Conservation (phyloP, 345 rosid genomes). For the Brassica carinata region DNA sequence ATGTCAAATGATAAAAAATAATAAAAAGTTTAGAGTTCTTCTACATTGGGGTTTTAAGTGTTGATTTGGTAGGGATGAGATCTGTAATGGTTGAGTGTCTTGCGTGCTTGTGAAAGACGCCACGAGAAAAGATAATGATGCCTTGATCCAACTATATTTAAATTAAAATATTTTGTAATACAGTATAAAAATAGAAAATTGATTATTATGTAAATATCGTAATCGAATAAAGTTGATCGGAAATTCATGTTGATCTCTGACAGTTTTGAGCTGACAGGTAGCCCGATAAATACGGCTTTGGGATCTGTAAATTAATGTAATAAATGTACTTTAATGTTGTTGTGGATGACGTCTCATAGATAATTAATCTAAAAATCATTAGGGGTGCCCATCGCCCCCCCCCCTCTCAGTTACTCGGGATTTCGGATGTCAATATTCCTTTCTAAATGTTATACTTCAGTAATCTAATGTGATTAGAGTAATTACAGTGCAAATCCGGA, state of each 20-base stretch:
- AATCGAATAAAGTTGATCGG: conserved; percentile 34
- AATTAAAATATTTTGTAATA: background rate
- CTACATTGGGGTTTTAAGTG: conserved; percentile 5
- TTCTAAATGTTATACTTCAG: background rate
- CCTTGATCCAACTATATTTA: conserved; percentile 35
- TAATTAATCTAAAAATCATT: conserved; percentile 23
- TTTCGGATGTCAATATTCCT: background rate
- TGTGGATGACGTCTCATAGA: conserved; percentile 28
- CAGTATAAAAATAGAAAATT: background rate
- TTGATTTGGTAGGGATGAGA: conserved; percentile 21
- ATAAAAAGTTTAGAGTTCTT: background rate
- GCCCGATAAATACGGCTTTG: conserved; percentile 41
- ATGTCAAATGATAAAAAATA: background rate
- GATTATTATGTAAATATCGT: conserved; percentile 23
- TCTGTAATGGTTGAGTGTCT: conserved; percentile 18
- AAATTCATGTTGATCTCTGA: conserved; percentile 45
- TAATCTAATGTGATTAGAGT: background rate
- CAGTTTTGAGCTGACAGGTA: conserved; percentile 32
- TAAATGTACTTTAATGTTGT: conserved; percentile 28
- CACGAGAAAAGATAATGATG: conserved; percentile 32
- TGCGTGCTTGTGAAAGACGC: conserved; percentile 25
- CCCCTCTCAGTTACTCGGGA: conserved; percentile 23
- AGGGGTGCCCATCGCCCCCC: conserved; percentile 15
- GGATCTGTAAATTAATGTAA: conserved; percentile 39
- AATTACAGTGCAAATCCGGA: background rate